Evolutionary conservation across 352 stramenopile genomes (phyloP).

Genomic region (Pythium plurisporium): DNA sequence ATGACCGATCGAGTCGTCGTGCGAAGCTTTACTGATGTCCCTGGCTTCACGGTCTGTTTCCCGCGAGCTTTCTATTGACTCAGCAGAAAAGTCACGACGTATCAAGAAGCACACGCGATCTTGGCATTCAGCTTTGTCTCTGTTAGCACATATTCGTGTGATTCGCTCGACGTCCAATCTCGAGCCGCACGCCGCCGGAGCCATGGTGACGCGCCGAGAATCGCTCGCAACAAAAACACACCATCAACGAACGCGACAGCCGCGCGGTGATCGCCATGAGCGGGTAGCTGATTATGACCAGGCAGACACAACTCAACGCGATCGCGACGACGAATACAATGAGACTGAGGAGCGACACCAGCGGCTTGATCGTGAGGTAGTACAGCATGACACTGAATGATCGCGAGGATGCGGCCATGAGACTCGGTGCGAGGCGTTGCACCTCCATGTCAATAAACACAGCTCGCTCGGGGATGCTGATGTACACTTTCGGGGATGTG

Average conservation of each 20-base stretch:
- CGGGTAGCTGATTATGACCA: constrained; percentile 41
- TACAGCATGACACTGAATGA: constrained; percentile 54
- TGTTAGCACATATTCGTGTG: neutral
- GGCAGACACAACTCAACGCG: constrained; percentile 26
- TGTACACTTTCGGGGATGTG: constrained; percentile 34
- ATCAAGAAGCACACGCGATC: no score
- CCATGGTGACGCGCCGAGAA: constrained; percentile 44
- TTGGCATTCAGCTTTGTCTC: no score
- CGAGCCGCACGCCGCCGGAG: constrained; percentile 5
- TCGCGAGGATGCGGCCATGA: constrained; percentile 48
- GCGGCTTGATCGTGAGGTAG: constrained; percentile 61
- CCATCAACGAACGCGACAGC: constrained; percentile 40
- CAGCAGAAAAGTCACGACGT: no score
- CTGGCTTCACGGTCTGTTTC: no score
- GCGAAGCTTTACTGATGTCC: no score
- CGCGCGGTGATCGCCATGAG: constrained; percentile 45
- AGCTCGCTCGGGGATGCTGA: constrained; percentile 30
- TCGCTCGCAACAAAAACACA: constrained; percentile 65
- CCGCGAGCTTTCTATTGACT: no score
- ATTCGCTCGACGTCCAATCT: constrained; percentile 5
- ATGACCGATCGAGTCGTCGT: no score
- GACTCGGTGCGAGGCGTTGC: constrained; percentile 35
- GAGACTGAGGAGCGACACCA: constrained; percentile 36
- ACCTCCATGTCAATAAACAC: constrained; percentile 28
- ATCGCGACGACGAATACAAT: constrained; percentile 31